Percentiles rank a stretch among this genome's conserved stretches.
These are phyloP conservation scores for Solanum chmielewskii DNA, from an alignment of 257 asterid genomes.

Conservation along the genomic window DNA sequence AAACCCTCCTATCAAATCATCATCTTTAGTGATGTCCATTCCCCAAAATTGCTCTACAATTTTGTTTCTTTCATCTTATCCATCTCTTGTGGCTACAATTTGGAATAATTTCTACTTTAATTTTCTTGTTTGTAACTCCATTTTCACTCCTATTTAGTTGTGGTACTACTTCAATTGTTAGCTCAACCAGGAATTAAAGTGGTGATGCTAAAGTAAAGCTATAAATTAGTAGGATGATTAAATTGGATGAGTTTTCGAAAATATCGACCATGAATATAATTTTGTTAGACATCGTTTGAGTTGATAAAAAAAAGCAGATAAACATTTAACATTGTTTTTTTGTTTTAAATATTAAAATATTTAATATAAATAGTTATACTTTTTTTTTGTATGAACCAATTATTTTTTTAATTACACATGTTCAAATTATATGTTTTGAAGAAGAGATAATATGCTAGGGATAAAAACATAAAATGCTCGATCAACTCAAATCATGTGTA, in stretches of 20 bases:
- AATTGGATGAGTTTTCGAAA: too few species aligned
- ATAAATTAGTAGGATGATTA: neutral
- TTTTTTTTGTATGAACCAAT: neutral
- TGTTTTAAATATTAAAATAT: neutral
- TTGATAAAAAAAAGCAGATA: neutral
- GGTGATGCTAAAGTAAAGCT: neutral
- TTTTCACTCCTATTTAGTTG: neutral
- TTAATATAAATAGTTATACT: neutral
- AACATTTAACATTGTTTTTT: neutral
- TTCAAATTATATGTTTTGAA: neutral
- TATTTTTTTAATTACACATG: neutral
- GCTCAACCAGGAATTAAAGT: neutral
- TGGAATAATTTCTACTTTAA: neutral
- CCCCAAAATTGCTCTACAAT: constrained; percentile 3
- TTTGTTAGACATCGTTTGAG: neutral
- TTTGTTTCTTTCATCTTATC: constrained; percentile 9
- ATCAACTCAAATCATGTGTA: neutral
- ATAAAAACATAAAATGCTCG: neutral
- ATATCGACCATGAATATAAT: neutral
- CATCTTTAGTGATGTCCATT: constrained; percentile 15
- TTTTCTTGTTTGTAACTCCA: neutral
- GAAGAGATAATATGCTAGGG: neutral
- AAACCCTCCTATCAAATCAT: neutral
- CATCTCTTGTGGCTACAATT: neutral
- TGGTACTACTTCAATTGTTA: neutral